Evolutionary conservation across 2,329 filamentous ascomycete species (phyloP).

Genomic region (Aphanocladium album): DNA sequence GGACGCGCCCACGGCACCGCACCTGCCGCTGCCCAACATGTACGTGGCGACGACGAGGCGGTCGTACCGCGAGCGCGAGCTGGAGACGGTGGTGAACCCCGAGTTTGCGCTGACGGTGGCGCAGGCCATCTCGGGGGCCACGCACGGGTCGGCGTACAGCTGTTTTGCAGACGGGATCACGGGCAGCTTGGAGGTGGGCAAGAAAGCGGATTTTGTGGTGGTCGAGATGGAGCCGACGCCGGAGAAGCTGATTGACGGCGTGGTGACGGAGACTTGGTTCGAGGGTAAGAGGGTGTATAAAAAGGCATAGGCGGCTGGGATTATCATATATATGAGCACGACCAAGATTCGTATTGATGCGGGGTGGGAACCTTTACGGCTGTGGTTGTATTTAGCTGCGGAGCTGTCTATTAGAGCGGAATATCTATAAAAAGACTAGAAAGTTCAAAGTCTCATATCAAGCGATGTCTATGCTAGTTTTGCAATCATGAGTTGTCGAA

Average conservation of each 20-base stretch:
- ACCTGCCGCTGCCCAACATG: conserved; percentile 44
- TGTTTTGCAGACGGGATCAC: conserved; percentile 52
- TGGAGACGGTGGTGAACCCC: conserved; percentile 42
- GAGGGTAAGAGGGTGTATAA: conserved; percentile 38
- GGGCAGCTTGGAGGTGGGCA: conserved; percentile 47
- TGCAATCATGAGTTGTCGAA: too few relatives aligned
- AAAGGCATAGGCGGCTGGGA: background rate
- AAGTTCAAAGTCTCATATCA: too few relatives aligned
- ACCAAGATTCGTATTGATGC: too few relatives aligned
- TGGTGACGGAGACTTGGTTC: conserved; percentile 50
- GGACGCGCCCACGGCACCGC: conserved; percentile 51
- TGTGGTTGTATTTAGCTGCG: too few relatives aligned
- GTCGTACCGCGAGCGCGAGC: conserved; percentile 45
- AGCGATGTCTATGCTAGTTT: too few relatives aligned
- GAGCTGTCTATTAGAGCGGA: too few relatives aligned
- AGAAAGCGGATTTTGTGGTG: conserved; percentile 53
- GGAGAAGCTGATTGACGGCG: conserved; percentile 40
- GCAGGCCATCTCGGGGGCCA: conserved; percentile 50
- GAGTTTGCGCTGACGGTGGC: conserved; percentile 49
- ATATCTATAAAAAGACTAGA: too few relatives aligned
- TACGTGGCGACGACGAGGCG: conserved; percentile 52
- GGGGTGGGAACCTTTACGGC: too few relatives aligned
- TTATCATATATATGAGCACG: too few relatives aligned
- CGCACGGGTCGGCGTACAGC: conserved; percentile 51
- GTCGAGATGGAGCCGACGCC: conserved; percentile 46